Evolutionary conservation across 345 rosid genomes (phyloP).

Genomic region (Camelina neglecta): DNA sequence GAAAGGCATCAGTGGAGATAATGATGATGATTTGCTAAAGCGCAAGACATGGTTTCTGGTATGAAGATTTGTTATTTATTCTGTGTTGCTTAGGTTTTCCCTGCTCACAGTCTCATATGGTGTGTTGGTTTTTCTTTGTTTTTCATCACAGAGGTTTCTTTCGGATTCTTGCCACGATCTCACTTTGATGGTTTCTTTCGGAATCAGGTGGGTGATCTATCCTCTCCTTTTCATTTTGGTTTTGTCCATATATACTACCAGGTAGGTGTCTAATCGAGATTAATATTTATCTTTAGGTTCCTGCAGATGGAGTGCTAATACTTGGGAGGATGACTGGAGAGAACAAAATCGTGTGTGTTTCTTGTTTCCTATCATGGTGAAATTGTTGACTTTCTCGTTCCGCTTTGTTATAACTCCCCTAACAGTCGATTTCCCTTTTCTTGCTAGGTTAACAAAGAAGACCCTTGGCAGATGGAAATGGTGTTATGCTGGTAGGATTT

Average conservation of each 20-base stretch:
- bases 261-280: conserved; percentile 8
- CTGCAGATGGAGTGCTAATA: conserved; percentile 92
- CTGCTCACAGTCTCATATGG: conserved; percentile 5
- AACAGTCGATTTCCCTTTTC: background rate
- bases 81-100: conserved; percentile 2
- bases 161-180: conserved; percentile 92
- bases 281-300: conserved; percentile 58
- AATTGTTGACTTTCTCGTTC: background rate
- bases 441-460: conserved; percentile 87
- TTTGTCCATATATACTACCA: background rate
- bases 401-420: conserved; percentile 7
- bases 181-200: conserved; percentile 61
- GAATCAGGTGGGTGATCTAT: conserved; percentile 64
- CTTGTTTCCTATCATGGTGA: background rate
- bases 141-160: conserved; percentile 63
- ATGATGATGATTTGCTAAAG: conserved; percentile 69
- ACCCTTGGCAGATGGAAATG: conserved; percentile 82
- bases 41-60: conserved; percentile 84
- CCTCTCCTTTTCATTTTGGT: conserved; percentile 6
- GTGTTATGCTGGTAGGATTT: conserved; percentile 78
- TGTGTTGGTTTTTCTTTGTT: background rate
- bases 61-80: conserved; percentile 21
- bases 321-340: conserved; percentile 99
- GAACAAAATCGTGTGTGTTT: conserved; percentile 76
- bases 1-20: conserved; percentile 68